Evolutionary conservation across 768 basidiomycete species (phyloP).

Genomic region (Podaxis carcinomalis): DNA sequence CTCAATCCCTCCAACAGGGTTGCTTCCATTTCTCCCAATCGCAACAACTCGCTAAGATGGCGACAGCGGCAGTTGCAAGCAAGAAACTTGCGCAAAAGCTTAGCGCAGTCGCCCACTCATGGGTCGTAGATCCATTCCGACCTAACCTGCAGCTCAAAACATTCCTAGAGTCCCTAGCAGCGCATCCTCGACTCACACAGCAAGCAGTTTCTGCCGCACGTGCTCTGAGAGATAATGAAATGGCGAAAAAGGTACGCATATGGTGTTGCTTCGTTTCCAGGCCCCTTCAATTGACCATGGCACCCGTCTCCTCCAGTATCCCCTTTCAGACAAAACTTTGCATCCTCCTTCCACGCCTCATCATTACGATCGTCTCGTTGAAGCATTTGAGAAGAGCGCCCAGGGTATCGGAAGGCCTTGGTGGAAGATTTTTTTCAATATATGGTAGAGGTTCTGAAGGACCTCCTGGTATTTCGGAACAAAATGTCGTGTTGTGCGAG

Average conservation of each 20-base stretch:
- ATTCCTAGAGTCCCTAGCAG: conserved; percentile 59
- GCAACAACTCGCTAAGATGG: conserved; percentile 9
- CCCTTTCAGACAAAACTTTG: conserved; percentile 57
- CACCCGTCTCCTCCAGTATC: conserved; percentile 43
- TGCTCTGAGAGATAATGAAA: conserved; percentile 49
- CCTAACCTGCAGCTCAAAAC: conserved; percentile 70
- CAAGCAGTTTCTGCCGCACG: conserved; percentile 57
- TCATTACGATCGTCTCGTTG: conserved; percentile 70
- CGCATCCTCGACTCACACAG: conserved; percentile 64
- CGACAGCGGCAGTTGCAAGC: conserved; percentile 18
- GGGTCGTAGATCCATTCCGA: conserved; percentile 72
- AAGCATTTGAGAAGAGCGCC: conserved; percentile 71
- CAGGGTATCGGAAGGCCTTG: conserved; percentile 74
- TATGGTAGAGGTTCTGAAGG: conserved; percentile 45
- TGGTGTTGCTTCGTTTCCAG: conserved; percentile 23
- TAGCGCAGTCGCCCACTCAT: conserved; percentile 50
- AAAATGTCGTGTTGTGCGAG: background rate
- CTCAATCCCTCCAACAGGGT: background rate
- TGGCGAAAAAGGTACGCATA: conserved; percentile 50
- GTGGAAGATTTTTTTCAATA: conserved; percentile 81
- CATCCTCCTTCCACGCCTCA: conserved; percentile 67
- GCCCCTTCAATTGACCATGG: background rate
- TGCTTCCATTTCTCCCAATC: background rate
- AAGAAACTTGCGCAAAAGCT: conserved; percentile 46
- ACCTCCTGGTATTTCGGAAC: background rate